phyloP scores from a whole-genome alignment of 2,329 filamentous ascomycete species.

The Akanthomyces muscarius region DNA sequence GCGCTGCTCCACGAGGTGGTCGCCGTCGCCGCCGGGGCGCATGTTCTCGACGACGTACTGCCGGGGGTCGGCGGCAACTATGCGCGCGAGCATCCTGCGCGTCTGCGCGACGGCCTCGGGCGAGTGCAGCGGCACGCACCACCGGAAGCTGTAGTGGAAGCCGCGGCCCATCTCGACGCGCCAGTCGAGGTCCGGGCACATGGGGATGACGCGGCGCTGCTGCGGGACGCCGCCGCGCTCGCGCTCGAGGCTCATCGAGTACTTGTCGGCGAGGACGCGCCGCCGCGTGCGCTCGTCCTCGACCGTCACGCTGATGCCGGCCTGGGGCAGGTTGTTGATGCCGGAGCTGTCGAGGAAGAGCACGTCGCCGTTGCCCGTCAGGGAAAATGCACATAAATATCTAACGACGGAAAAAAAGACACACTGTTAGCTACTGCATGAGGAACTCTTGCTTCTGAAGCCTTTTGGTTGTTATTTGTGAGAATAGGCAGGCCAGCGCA shows the following conservation, averaged over 20 bases:
- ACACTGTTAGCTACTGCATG: no score
- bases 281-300: neutral
- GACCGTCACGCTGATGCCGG: neutral
- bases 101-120: neutral
- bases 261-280: neutral
- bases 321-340: neutral
- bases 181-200: neutral
- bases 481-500: no score
- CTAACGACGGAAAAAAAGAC: neutral
- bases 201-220: constrained; percentile 1
- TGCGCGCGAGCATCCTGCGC: neutral
- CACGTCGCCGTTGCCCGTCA: neutral
- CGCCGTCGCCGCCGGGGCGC: neutral
- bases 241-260: neutral
- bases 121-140: neutral
- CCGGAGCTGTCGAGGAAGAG: neutral
- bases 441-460: no score
- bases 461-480: no score
- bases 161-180: neutral
- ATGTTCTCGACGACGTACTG: neutral
- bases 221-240: neutral
- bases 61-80: neutral
- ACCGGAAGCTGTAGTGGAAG: neutral
- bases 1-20: no score
- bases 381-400: neutral